These are phyloP conservation scores for Drechslerella coelobrocha DNA, from an alignment of 2,329 filamentous ascomycete species.

Conservation along the genomic window DNA sequence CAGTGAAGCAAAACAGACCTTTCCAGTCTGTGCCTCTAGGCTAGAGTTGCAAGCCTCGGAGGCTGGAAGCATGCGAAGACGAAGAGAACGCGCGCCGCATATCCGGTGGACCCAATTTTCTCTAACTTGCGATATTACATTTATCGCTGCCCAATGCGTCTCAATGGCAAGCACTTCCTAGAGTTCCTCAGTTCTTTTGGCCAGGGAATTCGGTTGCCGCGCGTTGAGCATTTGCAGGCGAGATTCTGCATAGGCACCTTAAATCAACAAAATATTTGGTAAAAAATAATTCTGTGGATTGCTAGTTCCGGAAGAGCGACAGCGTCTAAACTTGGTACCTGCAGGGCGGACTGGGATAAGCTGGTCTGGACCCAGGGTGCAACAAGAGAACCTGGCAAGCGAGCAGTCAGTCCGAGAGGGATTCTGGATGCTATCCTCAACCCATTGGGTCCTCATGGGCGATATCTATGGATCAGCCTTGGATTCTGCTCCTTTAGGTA, in stretches of 20 bases:
- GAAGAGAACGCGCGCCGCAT: too few species aligned
- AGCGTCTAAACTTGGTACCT: constrained; percentile 35
- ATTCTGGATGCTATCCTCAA: constrained; percentile 16
- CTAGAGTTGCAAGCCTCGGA: constrained; percentile 32
- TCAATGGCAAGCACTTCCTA: constrained; percentile 20
- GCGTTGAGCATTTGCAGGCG: neutral
- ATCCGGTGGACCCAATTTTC: too few species aligned
- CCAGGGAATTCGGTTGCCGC: neutral
- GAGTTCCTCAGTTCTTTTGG: neutral
- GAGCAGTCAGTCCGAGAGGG: constrained; percentile 10
- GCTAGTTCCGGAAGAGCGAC: constrained; percentile 15
- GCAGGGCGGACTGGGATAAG: constrained; percentile 32
- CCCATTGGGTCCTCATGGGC: constrained; percentile 13
- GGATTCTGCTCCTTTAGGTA: constrained; percentile 12
- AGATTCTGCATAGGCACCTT: neutral
- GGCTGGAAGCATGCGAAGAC: constrained; percentile 9
- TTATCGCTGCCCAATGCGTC: too few species aligned
- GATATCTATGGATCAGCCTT: constrained; percentile 13
- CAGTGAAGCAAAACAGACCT: constrained; percentile 29
- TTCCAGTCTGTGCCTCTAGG: constrained; percentile 20
- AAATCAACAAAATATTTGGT: neutral
- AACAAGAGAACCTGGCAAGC: neutral
- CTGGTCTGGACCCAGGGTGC: constrained; percentile 12
- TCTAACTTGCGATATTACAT: too few species aligned
- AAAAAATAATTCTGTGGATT: neutral